Evolutionary conservation across 2,329 filamentous ascomycete genomes (phyloP).

Genomic region (Pseudogymnoascus sp.): DNA sequence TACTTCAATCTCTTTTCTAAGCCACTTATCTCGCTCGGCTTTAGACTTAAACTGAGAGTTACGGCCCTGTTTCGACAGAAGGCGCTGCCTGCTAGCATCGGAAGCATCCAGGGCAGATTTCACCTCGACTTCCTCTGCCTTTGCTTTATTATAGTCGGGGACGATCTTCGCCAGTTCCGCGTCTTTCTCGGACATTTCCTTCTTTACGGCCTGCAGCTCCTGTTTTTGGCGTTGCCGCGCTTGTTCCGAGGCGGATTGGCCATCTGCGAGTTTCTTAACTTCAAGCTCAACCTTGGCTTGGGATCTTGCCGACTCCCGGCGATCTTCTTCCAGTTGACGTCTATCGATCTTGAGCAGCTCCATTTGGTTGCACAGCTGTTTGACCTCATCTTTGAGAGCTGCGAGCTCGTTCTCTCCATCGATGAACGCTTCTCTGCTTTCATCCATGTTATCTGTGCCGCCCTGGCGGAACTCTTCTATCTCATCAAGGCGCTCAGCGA

Average conservation of each 20-base stretch:
- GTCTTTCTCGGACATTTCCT: constrained; percentile 69
- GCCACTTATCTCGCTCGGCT: constrained; percentile 75
- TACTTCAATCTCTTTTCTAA: constrained; percentile 73
- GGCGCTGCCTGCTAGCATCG: constrained; percentile 64
- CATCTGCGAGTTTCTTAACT: constrained; percentile 73
- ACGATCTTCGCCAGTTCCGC: constrained; percentile 64
- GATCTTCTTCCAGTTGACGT: constrained; percentile 80
- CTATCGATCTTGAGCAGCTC: constrained; percentile 81
- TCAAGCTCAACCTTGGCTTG: constrained; percentile 82
- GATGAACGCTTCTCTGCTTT: constrained; percentile 67
- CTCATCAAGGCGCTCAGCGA: constrained; percentile 68
- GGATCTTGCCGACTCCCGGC: constrained; percentile 68
- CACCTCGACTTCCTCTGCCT: constrained; percentile 62
- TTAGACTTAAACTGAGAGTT: constrained; percentile 84
- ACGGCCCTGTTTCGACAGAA: constrained; percentile 88
- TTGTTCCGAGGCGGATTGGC: constrained; percentile 69
- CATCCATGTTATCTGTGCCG: constrained; percentile 77
- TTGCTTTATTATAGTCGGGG: constrained; percentile 68
- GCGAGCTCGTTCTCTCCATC: constrained; percentile 73
- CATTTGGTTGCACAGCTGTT: constrained; percentile 70
- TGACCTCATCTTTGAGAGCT: constrained; percentile 69
- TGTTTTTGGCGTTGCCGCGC: constrained; percentile 61
- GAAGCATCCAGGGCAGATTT: constrained; percentile 67
- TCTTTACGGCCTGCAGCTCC: constrained; percentile 63
- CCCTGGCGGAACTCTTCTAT: constrained; percentile 76